Evolutionary conservation across 306 rosid genomes (phyloP).

Genomic region (Spatholobus suberectus): DNA sequence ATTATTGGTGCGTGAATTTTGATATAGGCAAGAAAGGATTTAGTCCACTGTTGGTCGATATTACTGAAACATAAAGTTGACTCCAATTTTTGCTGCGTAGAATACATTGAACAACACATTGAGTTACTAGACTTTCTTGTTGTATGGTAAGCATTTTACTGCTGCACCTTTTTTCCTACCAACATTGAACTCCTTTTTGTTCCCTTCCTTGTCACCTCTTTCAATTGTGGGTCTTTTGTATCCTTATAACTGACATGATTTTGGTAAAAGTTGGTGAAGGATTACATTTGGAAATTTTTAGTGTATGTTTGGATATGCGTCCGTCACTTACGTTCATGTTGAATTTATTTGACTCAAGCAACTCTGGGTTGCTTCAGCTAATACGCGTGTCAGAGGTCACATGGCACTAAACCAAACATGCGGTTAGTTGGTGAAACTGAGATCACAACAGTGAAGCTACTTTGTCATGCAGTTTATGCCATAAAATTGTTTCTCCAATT

Average conservation of each 20-base stretch:
- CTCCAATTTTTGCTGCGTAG: constrained; percentile 65
- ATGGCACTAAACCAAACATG: too few species aligned
- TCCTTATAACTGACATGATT: background rate
- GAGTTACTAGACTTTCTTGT: constrained; percentile 88
- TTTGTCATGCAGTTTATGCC: background rate
- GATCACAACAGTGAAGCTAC: constrained; percentile 10
- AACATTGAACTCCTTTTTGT: background rate
- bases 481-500: background rate
- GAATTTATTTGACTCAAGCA: too few species aligned
- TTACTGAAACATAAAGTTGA: constrained; percentile 86
- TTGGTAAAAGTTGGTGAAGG: constrained; percentile 7
- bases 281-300: background rate
- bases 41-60: constrained; percentile 84
- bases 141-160: constrained; percentile 68
- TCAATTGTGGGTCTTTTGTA: background rate
- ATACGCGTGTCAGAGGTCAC: too few species aligned
- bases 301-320: too few species aligned
- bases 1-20: constrained; percentile 48
- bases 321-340: too few species aligned
- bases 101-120: constrained; percentile 79
- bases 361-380: too few species aligned
- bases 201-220: constrained; percentile 11
- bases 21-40: constrained; percentile 91
- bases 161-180: background rate
- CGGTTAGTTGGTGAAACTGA: background rate